These are phyloP conservation scores for Staphylotrichum longicolle DNA, from an alignment of 495 filamentous ascomycete species.

Conservation along the genomic window DNA sequence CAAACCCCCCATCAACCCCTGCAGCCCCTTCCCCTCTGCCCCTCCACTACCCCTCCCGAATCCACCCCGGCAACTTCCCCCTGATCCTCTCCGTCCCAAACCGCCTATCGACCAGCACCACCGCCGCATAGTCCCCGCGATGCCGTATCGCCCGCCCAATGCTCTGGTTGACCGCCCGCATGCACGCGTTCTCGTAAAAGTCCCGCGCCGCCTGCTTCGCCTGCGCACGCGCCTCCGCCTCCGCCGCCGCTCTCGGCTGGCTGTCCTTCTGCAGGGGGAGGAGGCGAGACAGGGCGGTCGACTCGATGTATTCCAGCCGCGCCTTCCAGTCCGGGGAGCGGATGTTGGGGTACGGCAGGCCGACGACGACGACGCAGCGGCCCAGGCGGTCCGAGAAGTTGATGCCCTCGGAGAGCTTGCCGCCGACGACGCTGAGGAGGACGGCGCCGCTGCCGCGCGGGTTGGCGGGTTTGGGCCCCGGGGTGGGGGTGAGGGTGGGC, in stretches of 20 bases:
- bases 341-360: conserved; percentile 90
- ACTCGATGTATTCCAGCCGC: conserved; percentile 81
- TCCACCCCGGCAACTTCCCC: conserved; percentile 86
- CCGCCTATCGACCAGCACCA: conserved; percentile 77
- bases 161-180: conserved; percentile 95
- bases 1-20: conserved; percentile 54
- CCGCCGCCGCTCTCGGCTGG: too few relatives aligned
- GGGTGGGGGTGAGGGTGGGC: conserved; percentile 1
- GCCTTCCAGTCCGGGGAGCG: conserved; percentile 89
- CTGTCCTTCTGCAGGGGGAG: not conserved
- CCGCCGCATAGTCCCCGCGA: conserved; percentile 81
- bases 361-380: conserved; percentile 82
- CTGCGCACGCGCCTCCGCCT: conserved; percentile 26
- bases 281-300: conserved; percentile 49
- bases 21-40: conserved; percentile 46
- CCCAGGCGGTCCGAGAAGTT: conserved; percentile 95
- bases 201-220: conserved; percentile 70
- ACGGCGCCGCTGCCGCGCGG: conserved; percentile 59
- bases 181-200: conserved; percentile 93
- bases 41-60: conserved; percentile 57
- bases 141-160: conserved; percentile 92
- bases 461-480: not conserved
- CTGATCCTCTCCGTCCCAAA: conserved; percentile 68
- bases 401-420: conserved; percentile 93
- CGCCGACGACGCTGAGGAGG: conserved; percentile 90